A percentile compares a stretch with the other conserved stretches of the same genome.
Conservation (phyloP, 164 flowering plant species). For the Piper betle region DNA sequence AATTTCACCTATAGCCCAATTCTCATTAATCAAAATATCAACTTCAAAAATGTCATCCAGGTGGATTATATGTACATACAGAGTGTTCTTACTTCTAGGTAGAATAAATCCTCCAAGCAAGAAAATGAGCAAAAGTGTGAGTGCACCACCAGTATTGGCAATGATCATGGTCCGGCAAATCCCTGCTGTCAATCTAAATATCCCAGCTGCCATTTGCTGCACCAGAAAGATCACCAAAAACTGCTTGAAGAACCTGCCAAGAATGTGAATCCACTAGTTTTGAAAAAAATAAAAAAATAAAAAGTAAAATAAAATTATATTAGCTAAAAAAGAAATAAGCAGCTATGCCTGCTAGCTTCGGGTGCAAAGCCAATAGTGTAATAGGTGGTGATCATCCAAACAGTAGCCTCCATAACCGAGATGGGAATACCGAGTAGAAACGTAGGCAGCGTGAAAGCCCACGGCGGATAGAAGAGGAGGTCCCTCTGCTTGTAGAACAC, state of each 20-base stretch:
- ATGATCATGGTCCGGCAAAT: constrained; percentile 54
- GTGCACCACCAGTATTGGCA: constrained; percentile 59
- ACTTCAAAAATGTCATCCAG: too few relatives aligned
- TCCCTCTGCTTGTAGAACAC: constrained; percentile 95
- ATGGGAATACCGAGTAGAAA: constrained; percentile 59
- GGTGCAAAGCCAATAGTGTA: constrained; percentile 89
- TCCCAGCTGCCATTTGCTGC: constrained; percentile 81
- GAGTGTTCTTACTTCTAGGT: constrained; percentile 37
- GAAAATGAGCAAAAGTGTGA: constrained; percentile 44
- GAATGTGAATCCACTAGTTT: not conserved
- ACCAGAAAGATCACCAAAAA: constrained; percentile 42
- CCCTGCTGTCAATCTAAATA: constrained; percentile 63
- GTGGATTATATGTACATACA: not conserved
- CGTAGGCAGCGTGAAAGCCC: constrained; percentile 78
- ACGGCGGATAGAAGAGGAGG: constrained; percentile 72
- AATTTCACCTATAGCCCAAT: constrained; percentile 32
- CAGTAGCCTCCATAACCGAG: constrained; percentile 52
- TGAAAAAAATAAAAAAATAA: not conserved
- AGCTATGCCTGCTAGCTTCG: constrained; percentile 63
- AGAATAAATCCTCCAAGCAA: constrained; percentile 82
- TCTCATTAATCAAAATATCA: not conserved
- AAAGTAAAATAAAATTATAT: not conserved
- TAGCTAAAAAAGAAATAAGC: too few relatives aligned
- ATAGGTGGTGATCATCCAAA: constrained; percentile 60
- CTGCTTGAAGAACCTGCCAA: constrained; percentile 77